Evolutionary conservation across 768 basidiomycete species (phyloP).

Genomic region (Mycena alexandri): DNA sequence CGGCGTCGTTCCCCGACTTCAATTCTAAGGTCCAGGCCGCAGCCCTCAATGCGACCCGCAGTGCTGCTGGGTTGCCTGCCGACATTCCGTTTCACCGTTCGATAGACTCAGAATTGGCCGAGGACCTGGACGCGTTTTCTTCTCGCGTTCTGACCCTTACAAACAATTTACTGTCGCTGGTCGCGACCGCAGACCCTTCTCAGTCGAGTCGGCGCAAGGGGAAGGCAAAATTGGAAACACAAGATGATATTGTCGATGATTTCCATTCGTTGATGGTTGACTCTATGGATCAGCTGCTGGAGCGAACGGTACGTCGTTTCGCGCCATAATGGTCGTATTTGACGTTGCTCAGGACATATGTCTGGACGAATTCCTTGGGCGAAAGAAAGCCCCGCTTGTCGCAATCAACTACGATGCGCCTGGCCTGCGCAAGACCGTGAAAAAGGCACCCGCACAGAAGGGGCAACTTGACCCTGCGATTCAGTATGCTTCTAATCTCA

Average conservation of each 20-base stretch:
- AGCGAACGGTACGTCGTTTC: constrained; percentile 74
- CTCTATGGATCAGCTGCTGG: constrained; percentile 85
- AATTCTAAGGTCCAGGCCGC: constrained; percentile 69
- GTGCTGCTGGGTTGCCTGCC: constrained; percentile 70
- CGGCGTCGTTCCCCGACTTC: constrained; percentile 62
- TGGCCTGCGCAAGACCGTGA: constrained; percentile 41
- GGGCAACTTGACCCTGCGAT: constrained; percentile 71
- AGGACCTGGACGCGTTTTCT: constrained; percentile 78
- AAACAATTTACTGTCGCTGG: constrained; percentile 70
- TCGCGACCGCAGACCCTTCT: constrained; percentile 56
- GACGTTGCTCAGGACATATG: constrained; percentile 73
- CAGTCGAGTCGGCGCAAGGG: constrained; percentile 58
- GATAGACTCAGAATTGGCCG: constrained; percentile 78
- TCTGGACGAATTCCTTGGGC: constrained; percentile 83
- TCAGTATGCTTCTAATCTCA: constrained; percentile 79
- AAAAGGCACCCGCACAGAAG: constrained; percentile 46
- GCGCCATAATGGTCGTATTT: not conserved
- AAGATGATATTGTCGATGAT: constrained; percentile 88
- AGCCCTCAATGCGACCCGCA: constrained; percentile 73
- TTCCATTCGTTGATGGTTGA: constrained; percentile 87
- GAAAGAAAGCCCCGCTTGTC: constrained; percentile 75
- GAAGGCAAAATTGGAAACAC: constrained; percentile 67
- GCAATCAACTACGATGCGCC: constrained; percentile 60
- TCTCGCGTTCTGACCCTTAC: constrained; percentile 74
- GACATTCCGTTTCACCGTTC: constrained; percentile 94